Percentiles rank a stretch among this genome's conserved stretches.
phyloP scores from a whole-genome alignment of 2,329 filamentous ascomycete genomes.

The Lizonia empirigonia region DNA sequence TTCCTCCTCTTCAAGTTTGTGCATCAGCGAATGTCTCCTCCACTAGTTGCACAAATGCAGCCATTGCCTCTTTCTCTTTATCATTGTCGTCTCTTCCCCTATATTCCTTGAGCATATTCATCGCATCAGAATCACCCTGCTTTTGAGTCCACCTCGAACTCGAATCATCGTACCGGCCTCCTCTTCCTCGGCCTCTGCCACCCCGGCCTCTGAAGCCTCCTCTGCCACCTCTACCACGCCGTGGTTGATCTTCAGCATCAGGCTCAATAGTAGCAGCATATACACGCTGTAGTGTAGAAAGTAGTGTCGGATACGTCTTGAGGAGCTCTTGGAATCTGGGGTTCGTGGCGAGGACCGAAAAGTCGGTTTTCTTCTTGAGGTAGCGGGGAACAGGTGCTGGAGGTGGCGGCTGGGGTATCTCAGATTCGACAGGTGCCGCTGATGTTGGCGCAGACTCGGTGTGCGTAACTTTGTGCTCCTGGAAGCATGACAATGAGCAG shows the following conservation, averaged over 20 bases:
- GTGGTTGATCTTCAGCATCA: slow-evolving; percentile 31
- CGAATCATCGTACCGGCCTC: slow-evolving; percentile 18
- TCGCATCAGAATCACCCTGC: slow-evolving; percentile 39
- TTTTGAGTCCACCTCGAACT: slow-evolving; percentile 35
- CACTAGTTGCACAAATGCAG: slow-evolving; percentile 47
- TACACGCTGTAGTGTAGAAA: slow-evolving; percentile 38
- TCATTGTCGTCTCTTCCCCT: slow-evolving; percentile 34
- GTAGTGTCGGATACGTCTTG: slow-evolving; percentile 31
- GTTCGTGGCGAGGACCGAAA: slow-evolving; percentile 37
- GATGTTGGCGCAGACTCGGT: slow-evolving; percentile 7
- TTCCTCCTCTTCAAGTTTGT: slow-evolving; percentile 6
- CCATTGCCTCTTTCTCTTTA: slow-evolving; percentile 48
- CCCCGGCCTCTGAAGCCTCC: slow-evolving; percentile 16
- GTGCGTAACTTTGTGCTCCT: slow-evolving; percentile 39
- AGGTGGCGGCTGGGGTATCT: slow-evolving; percentile 34
- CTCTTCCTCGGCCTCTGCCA: slow-evolving; percentile 25
- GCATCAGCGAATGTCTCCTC: slow-evolving; percentile 31
- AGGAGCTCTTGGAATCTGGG: slow-evolving; percentile 37
- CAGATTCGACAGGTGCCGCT: slow-evolving; percentile 6
- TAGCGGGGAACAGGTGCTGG: slow-evolving; percentile 40
- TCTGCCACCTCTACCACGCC: slow-evolving; percentile 24
- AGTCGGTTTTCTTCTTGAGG: slow-evolving; percentile 39
- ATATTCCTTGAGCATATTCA: slow-evolving; percentile 34
- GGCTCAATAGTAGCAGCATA: slow-evolving; percentile 45
- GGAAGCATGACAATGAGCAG: slow-evolving; percentile 43